Percentiles rank a stretch among this genome's conserved stretches.
Conservation (phyloP, 768 basidiomycete genomes). For the Obba rivulosa region DNA sequence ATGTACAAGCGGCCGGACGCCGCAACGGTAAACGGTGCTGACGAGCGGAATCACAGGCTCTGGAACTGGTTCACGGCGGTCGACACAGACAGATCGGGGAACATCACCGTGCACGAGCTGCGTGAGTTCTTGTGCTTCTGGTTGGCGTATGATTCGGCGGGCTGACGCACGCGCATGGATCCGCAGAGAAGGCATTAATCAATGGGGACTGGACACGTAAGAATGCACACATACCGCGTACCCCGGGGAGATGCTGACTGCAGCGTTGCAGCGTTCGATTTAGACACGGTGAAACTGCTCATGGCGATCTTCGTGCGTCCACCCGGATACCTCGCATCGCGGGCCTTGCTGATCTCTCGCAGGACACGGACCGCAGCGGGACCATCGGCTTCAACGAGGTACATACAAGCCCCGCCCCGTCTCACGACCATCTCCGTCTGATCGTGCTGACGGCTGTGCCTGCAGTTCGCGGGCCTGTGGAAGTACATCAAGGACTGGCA, state of each 20-base stretch:
- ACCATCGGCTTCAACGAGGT: constrained; percentile 80
- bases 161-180: no score
- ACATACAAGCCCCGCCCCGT: constrained; percentile 8
- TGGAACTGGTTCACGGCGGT: constrained; percentile 73
- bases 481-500: constrained; percentile 90
- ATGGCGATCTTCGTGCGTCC: constrained; percentile 73
- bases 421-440: background rate
- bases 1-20: no score
- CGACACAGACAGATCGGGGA: constrained; percentile 63
- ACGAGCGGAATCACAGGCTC: constrained; percentile 37
- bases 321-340: background rate
- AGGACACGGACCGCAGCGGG: constrained; percentile 72
- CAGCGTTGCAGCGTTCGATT: constrained; percentile 57
- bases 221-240: constrained; percentile 21
- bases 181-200: constrained; percentile 40
- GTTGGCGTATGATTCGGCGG: background rate
- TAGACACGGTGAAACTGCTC: constrained; percentile 81
- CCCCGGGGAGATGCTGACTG: no score
- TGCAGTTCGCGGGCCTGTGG: constrained; percentile 71
- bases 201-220: constrained; percentile 75
- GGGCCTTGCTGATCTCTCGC: background rate
- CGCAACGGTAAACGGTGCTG: background rate
- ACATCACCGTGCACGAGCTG: constrained; percentile 60
- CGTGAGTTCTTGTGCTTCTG: constrained; percentile 48
- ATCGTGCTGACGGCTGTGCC: background rate